Evolutionary conservation across 345 rosid species (phyloP), one percentile per base, ranked within the genome.

Genomic region (Ricinus communis): DNA sequence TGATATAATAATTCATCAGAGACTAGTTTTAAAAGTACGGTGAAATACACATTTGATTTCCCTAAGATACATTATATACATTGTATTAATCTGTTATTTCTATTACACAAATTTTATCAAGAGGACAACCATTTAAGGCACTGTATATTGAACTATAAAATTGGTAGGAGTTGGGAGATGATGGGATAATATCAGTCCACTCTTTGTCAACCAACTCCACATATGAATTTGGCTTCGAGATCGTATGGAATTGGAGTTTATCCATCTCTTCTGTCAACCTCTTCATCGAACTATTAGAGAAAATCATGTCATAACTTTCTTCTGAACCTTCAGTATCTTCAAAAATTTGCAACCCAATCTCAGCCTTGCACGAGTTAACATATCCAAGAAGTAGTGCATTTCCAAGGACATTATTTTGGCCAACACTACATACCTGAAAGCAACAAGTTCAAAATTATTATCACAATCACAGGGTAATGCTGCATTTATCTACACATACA

Each of bases 181-280:
- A 72, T 8, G 97, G 93, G 36, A 76, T 58, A 5, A 84, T 76
- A 47, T 88, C 80, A 9, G 86, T 70, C 91, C 96, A 93, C 72
- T 91, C 86, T 31, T 90, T 87, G 31, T 83, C 87, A 22, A 81
- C 87, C 75, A 81, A 69, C 77, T 86, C 74, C 19, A 93, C 87
- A 19, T 88, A 85, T 38, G 88, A 60, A 47, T 79, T 78, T 57
- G 75, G 64, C 81, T 73, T 87, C 7, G 61, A 54, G 0, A 62
- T 66, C 0, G 87, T 82, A 13, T 78, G 65, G 77, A 88, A 85
- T 77, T 81, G 81, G 62, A 91, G 82, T 51, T 84, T 80, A 0
- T 80, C 61, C 21, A 72, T 69, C 63, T 77, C 77, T 21, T 83
- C 79, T 15, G 72, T 76, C 76, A 87, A 41, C 66, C 70, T 80